Conservation (phyloP, 345 rosid species). For the Angophora floribunda region DNA sequence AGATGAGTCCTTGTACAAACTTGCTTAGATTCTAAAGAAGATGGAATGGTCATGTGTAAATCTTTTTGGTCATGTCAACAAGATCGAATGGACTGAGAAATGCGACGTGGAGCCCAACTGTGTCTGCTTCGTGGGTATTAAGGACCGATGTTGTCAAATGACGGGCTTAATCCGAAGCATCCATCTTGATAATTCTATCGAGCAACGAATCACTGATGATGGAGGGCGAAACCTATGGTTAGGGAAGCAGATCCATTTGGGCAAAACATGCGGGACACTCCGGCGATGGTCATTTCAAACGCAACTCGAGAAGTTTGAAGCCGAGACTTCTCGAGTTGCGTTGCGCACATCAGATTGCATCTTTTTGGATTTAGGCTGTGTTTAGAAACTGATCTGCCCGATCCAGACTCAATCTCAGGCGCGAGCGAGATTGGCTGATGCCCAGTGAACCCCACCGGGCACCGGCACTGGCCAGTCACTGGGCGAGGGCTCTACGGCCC, state of each 20-base stretch:
- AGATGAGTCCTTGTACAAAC: background rate
- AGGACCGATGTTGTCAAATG: background rate
- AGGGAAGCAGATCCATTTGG: background rate
- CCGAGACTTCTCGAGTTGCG: background rate
- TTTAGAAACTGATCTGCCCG: too few species aligned
- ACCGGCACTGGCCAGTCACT: too few species aligned
- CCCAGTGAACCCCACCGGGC: too few species aligned
- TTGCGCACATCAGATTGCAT: background rate
- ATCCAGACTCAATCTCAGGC: too few species aligned
- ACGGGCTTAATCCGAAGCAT: background rate
- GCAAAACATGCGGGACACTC: background rate
- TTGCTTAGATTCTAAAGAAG: fast-evolving
- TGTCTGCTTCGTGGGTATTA: background rate
- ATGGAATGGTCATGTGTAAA: fast-evolving
- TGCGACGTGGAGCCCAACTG: background rate
- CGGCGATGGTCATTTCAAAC: background rate
- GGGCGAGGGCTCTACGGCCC: fast-evolving
- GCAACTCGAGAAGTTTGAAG: background rate
- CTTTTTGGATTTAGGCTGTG: background rate
- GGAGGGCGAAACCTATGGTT: background rate
- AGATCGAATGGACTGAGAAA: background rate
- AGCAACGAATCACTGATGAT: background rate
- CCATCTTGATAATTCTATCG: background rate
- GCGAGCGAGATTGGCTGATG: too few species aligned
- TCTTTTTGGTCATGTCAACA: background rate